These are phyloP conservation scores for Coemansia sp. DNA, from an alignment of 192 early-diverging fungal species.

Conservation along the genomic window DNA sequence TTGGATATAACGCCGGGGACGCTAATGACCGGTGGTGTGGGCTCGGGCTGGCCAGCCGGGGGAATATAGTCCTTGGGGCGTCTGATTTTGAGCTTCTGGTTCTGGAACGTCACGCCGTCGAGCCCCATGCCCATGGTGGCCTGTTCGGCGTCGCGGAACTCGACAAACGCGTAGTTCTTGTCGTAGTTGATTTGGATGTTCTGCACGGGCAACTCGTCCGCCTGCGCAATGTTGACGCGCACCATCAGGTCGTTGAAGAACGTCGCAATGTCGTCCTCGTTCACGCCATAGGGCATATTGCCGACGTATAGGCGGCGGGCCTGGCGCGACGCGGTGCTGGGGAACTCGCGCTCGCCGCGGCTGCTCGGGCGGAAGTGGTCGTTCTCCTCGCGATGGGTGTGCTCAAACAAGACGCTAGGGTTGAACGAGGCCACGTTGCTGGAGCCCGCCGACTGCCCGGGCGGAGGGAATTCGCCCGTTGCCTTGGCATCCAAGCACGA, in stretches of 20 bases:
- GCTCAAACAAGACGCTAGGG: constrained; percentile 36
- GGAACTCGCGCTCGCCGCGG: constrained; percentile 46
- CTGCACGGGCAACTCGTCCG: constrained; percentile 68
- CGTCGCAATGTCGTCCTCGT: constrained; percentile 68
- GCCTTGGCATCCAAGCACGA: constrained; percentile 85
- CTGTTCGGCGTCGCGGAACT: constrained; percentile 89
- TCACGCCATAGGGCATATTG: constrained; percentile 77
- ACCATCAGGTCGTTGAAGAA: constrained; percentile 91
- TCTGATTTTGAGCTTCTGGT: constrained; percentile 82
- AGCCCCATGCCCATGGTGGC: constrained; percentile 90
- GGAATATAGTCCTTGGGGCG: constrained; percentile 92
- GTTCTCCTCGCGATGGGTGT: constrained; percentile 56
- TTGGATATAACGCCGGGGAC: constrained; percentile 83
- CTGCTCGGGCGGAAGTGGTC: constrained; percentile 46
- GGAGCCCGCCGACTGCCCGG: constrained; percentile 37
- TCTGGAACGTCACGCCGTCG: constrained; percentile 87
- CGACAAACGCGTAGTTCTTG: constrained; percentile 96
- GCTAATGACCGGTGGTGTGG: constrained; percentile 61
- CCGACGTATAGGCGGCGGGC: constrained; percentile 89
- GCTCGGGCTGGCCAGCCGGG: constrained; percentile 57
- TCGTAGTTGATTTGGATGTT: constrained; percentile 88
- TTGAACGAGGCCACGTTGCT: constrained; percentile 51
- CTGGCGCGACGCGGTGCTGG: constrained; percentile 64
- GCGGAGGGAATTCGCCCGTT: constrained; percentile 61
- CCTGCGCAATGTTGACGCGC: constrained; percentile 70